Percentiles rank a stretch among this genome's conserved stretches.
Conservation (phyloP, 148 eudicot genomes). For the Rhododendron kiyosumense region DNA sequence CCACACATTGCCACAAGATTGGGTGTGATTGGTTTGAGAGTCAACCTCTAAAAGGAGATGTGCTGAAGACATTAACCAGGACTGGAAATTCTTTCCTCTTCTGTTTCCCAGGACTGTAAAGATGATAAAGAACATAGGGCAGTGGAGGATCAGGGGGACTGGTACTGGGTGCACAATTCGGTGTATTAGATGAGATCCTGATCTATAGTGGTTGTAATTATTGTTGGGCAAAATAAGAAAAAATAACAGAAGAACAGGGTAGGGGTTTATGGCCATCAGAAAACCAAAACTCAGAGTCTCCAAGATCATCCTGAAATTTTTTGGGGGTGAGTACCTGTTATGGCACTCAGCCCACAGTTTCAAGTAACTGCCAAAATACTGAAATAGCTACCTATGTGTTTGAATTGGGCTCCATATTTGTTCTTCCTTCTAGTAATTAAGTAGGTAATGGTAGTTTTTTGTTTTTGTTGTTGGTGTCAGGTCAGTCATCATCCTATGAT, state of each 20-base stretch:
- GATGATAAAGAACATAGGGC: neutral
- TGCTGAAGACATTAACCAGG: neutral
- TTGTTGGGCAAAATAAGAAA: neutral
- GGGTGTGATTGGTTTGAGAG: neutral
- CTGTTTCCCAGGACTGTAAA: neutral
- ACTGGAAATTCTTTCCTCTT: neutral
- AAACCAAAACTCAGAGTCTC: neutral
- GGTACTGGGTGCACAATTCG: neutral
- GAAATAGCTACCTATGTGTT: neutral
- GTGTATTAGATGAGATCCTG: neutral
- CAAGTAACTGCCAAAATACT: neutral
- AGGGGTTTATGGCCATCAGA: neutral
- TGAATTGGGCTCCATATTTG: neutral
- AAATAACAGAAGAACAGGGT: neutral
- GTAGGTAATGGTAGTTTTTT: neutral
- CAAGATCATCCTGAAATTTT: neutral
- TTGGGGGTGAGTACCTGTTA: neutral
- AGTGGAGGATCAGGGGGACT: neutral
- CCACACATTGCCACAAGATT: neutral
- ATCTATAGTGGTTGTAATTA: neutral
- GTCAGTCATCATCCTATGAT: constrained; percentile 96
- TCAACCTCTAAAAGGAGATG: neutral
- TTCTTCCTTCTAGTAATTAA: neutral
- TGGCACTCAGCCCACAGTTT: neutral
- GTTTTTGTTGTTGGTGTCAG: constrained; percentile 20